Evolutionary conservation across 805 yeast species (phyloP).

Genomic region (Barnettozyma pratensis): DNA sequence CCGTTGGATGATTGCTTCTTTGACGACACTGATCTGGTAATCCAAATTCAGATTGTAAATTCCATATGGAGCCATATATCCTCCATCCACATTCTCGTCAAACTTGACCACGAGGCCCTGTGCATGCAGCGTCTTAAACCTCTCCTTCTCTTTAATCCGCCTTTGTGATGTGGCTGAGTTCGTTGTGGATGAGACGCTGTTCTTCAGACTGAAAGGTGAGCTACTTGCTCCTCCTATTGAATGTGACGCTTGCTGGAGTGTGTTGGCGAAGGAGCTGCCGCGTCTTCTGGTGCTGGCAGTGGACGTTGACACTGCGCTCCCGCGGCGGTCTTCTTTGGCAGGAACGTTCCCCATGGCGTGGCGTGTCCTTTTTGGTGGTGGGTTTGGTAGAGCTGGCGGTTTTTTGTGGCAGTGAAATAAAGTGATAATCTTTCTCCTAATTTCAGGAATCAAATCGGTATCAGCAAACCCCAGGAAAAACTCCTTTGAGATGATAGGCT

Average conservation of each 20-base stretch:
- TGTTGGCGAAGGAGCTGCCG: slow-evolving; percentile 13
- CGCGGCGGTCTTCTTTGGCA: slow-evolving; percentile 34
- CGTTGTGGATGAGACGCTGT: slow-evolving; percentile 28
- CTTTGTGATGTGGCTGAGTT: neutral
- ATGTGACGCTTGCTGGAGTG: slow-evolving; percentile 9
- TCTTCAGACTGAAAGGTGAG: slow-evolving; percentile 20
- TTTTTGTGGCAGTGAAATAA: neutral
- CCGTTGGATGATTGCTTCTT: slow-evolving; percentile 61
- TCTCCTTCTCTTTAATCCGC: slow-evolving; percentile 47
- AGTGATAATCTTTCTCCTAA: neutral
- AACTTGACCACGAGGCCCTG: slow-evolving; percentile 51
- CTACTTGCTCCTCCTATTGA: neutral
- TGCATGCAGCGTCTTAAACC: slow-evolving; percentile 47
- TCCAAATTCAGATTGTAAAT: slow-evolving; percentile 72
- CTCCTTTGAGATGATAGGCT: neutral
- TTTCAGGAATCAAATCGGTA: too few relatives aligned
- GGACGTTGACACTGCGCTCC: slow-evolving; percentile 1
- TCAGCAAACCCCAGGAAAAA: neutral
- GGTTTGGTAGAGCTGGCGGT: neutral
- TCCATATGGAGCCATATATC: slow-evolving; percentile 88
- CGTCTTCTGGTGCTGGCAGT: slow-evolving; percentile 12
- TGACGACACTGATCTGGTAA: slow-evolving; percentile 69
- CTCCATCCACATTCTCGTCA: slow-evolving; percentile 86
- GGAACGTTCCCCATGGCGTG: slow-evolving; percentile 43
- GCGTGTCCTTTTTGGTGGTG: neutral